Evolutionary conservation across 2,329 filamentous ascomycete species (phyloP).

Genomic region (Talaromyces sp.): DNA sequence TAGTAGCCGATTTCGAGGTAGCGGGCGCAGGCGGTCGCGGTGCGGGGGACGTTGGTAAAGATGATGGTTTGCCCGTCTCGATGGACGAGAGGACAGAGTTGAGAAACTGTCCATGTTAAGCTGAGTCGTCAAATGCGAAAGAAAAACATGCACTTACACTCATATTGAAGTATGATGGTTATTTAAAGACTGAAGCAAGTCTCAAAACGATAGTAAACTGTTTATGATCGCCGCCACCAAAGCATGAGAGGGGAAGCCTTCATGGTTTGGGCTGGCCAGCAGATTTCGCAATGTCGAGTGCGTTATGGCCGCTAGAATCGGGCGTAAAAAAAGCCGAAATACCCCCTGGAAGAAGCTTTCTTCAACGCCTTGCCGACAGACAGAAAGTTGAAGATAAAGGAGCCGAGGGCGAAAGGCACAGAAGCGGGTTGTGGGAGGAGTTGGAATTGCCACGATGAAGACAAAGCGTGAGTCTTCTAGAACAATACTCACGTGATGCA

Average conservation of each 20-base stretch:
- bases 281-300: conserved; percentile 11
- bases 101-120: conserved; percentile 35
- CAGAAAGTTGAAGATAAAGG: not conserved
- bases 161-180: conserved; percentile 22
- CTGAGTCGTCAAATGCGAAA: conserved; percentile 16
- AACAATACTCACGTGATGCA: conserved; percentile 9
- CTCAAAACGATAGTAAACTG: conserved; percentile 12
- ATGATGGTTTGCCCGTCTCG: conserved; percentile 35
- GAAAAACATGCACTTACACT: conserved; percentile 26
- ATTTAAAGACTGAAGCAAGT: conserved; percentile 1
- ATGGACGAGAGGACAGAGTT: conserved; percentile 48
- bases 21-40: conserved; percentile 20
- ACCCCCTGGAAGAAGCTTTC: not conserved
- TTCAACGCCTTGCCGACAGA: not conserved
- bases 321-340: not conserved
- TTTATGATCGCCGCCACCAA: conserved; percentile 30
- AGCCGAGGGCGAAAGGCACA: not conserved
- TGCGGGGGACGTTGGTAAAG: conserved; percentile 16
- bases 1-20: conserved; percentile 17
- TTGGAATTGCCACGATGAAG: not conserved
- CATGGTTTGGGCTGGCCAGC: conserved; percentile 27
- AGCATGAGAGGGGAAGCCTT: conserved; percentile 31
- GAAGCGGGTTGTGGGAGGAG: not conserved
- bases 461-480: conserved; percentile 7
- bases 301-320: not conserved